A percentile compares a stretch with the other conserved stretches of the same genome.
These are phyloP conservation scores for Syzygium syzygioides DNA, from an alignment of 441 rosid genomes.

Conservation along the genomic window DNA sequence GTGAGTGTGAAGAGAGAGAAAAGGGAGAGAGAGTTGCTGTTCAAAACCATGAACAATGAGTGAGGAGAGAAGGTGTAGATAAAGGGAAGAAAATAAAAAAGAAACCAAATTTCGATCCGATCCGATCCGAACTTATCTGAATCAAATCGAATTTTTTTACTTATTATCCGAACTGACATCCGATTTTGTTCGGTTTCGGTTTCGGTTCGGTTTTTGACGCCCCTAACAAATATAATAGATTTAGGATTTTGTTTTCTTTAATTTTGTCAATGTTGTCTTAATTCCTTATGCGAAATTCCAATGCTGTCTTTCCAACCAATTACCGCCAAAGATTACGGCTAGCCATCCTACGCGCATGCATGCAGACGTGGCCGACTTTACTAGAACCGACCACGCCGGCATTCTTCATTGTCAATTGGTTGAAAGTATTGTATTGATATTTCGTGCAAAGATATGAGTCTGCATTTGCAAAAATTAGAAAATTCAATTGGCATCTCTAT, in stretches of 20 bases:
- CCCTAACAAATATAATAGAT: no score
- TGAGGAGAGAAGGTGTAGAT: no score
- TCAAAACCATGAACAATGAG: no score
- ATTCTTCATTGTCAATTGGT: neutral
- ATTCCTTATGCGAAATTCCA: fast-evolving
- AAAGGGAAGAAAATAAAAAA: no score
- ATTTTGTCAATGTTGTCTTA: fast-evolving
- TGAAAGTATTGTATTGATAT: neutral
- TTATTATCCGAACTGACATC: no score
- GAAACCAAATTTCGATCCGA: no score
- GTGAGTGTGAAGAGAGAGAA: no score
- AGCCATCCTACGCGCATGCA: neutral
- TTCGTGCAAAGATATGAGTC: neutral
- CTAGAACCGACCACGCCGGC: neutral
- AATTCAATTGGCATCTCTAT: fast-evolving
- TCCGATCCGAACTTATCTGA: no score
- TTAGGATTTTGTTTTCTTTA: neutral
- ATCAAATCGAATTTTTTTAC: no score
- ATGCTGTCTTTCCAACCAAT: fast-evolving
- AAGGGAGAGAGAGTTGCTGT: no score
- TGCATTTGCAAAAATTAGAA: neutral
- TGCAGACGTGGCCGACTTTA: neutral
- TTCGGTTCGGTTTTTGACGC: no score
- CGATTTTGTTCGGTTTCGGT: no score
- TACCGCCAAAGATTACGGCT: fast-evolving